A percentile compares a stretch with the other conserved stretches of the same genome.
These are phyloP conservation scores for Calonectria leucothoes DNA, from an alignment of 2,329 filamentous ascomycete species.

Conservation along the genomic window DNA sequence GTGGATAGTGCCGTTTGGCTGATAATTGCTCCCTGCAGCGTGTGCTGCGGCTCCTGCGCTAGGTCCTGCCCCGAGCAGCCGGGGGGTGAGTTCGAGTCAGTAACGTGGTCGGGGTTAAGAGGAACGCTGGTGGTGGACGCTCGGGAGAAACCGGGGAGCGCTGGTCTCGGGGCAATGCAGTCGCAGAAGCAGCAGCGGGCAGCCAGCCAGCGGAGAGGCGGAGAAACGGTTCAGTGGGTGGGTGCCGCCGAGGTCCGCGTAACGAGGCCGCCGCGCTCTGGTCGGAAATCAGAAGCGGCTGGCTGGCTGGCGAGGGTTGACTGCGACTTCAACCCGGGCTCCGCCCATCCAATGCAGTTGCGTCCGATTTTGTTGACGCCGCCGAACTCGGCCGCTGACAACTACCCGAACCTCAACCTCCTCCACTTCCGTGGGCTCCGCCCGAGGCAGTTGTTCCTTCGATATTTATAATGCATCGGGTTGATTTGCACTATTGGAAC, in stretches of 20 bases:
- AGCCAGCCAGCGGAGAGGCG: constrained; percentile 7
- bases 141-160: constrained; percentile 37
- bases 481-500: constrained; percentile 37
- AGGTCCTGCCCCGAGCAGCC: constrained; percentile 33
- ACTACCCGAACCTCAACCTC: constrained; percentile 26
- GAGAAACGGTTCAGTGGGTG: constrained; percentile 12
- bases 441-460: constrained; percentile 34
- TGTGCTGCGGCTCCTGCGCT: constrained; percentile 34
- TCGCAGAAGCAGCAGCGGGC: constrained; percentile 1
- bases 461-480: constrained; percentile 45
- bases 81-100: constrained; percentile 19
- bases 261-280: constrained; percentile 22
- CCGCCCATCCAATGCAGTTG: constrained; percentile 31
- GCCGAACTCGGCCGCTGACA: constrained; percentile 38
- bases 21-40: constrained; percentile 34
- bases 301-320: constrained; percentile 22
- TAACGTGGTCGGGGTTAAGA: constrained; percentile 28
- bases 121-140: constrained; percentile 18
- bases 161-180: constrained; percentile 29
- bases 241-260: constrained; percentile 21
- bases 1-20: constrained; percentile 16
- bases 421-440: constrained; percentile 38
- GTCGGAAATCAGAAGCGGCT: constrained; percentile 36
- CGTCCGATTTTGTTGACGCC: constrained; percentile 26
- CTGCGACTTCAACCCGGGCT: constrained; percentile 26